A percentile compares a stretch with the other conserved stretches of the same genome.
Conservation (phyloP, 2,329 filamentous ascomycete species). For the Hirsutella rhossiliensis region DNA sequence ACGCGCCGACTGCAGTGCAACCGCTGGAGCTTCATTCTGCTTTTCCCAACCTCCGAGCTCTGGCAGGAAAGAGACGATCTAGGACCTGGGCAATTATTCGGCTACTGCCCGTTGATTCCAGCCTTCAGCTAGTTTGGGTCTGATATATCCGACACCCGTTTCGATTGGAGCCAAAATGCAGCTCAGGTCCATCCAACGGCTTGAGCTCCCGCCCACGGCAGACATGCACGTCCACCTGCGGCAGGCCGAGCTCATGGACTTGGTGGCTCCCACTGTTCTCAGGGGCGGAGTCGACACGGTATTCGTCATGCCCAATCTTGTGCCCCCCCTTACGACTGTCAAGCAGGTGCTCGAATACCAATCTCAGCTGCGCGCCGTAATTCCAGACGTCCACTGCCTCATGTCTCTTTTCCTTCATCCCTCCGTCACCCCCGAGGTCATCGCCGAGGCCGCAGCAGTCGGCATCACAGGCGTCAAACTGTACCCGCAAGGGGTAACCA, state of each 20-base stretch:
- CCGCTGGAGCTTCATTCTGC: too few species aligned
- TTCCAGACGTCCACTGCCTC: conserved; percentile 53
- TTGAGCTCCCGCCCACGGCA: conserved; percentile 48
- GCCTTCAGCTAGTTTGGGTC: too few species aligned
- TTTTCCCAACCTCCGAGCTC: too few species aligned
- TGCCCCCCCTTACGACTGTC: conserved; percentile 50
- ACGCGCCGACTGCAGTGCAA: too few species aligned
- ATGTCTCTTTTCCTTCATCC: conserved; percentile 53
- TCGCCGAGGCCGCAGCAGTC: conserved; percentile 59
- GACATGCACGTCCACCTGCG: conserved; percentile 64
- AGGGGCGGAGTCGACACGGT: conserved; percentile 54
- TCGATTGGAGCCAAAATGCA: background rate
- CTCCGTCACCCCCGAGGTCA: conserved; percentile 53
- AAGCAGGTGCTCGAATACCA: conserved; percentile 55
- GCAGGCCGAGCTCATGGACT: conserved; percentile 45
- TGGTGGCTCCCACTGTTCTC: conserved; percentile 37
- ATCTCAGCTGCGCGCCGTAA: conserved; percentile 43
- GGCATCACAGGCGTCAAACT: conserved; percentile 64
- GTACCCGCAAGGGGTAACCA: conserved; percentile 52
- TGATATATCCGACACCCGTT: too few species aligned
- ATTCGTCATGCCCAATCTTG: conserved; percentile 52
- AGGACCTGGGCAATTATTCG: too few species aligned
- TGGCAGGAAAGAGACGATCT: too few species aligned
- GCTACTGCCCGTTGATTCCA: too few species aligned
- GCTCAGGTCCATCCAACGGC: background rate